These are phyloP conservation scores for Lycium ferocissimum DNA, from an alignment of 257 asterid genomes.

Conservation along the genomic window DNA sequence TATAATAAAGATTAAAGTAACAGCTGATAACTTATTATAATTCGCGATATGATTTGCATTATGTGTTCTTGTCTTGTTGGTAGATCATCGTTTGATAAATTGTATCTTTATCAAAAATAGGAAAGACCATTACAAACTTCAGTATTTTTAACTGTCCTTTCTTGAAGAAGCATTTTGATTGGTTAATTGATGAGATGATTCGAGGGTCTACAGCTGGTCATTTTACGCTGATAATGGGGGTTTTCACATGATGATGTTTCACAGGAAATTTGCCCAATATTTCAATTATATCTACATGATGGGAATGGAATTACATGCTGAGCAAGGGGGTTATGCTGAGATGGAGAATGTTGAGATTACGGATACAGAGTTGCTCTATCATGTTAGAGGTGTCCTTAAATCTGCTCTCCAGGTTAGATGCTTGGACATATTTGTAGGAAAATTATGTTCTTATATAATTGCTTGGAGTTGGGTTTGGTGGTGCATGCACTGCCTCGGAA, in stretches of 20 bases:
- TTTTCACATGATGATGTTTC: slow-evolving; percentile 13
- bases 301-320: slow-evolving; percentile 52
- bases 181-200: neutral
- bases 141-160: neutral
- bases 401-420: slow-evolving; percentile 58
- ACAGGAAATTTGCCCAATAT: neutral
- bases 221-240: neutral
- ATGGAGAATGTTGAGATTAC: slow-evolving; percentile 57
- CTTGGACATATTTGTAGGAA: neutral
- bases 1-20: neutral
- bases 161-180: slow-evolving; percentile 4
- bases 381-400: slow-evolving; percentile 69
- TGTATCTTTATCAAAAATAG: neutral
- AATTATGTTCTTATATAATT: neutral
- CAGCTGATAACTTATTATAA: neutral
- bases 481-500: slow-evolving; percentile 15
- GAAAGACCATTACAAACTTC: neutral
- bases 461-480: slow-evolving; percentile 1
- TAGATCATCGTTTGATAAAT: neutral
- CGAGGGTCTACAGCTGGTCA: neutral
- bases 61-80: neutral
- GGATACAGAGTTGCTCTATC: slow-evolving; percentile 63
- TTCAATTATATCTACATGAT: slow-evolving; percentile 34
- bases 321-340: slow-evolving; percentile 38
- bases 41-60: neutral